Base-by-base conservation (phyloP, 192 early-diverging fungal species). In the Backusella tuberculispora region DNA sequence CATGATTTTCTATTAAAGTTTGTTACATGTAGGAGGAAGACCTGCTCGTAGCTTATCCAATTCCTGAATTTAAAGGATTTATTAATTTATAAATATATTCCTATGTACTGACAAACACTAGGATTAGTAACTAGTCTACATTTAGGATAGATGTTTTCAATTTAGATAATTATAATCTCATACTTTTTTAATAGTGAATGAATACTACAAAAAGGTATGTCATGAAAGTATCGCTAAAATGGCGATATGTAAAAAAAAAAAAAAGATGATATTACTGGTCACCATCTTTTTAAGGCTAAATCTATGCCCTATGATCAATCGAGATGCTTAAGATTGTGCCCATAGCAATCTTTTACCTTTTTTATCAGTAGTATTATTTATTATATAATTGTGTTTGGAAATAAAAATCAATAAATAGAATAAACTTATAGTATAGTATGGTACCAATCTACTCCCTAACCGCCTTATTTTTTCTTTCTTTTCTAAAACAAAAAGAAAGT, bases 301-400 rank as follows among this genome's bases (percentile, higher is more conserved):
- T 19, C 50, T 53, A 10, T 53, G 50, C 19, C 50, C 50, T 56
- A 15, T 56, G 21, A 56, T 56, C 50, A 56, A 21, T 50, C 17
- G 7, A 21, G 48, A 50, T 50, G 48, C 48, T 8, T 50, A 50
- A 50, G 48, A n/a, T 50, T 50, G 48, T 21, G 9, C 19, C 48
- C 19, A 7, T 50, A 50, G 48, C 48, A 9, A 50, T 50, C 15
- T 7, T 21, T n/a, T 50, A n/a, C 48, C 48, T 50, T 50, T 21
- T 50, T 50, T 50, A 50, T 50, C 48, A 8, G 48, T 50, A 6
- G 48, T 19, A 50, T n/a, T 56, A 56, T 56, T 21, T 56, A 56
- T 56, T n/a, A n/a, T n/a, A n/a, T n/a, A 56, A 21, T 21, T 17
- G 24, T 21, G 24, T 6, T 3, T 24, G 19, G 19, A 56, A 24